Conservation (phyloP, 2,329 filamentous ascomycete species). For the Colletotrichum theobromicola region DNA sequence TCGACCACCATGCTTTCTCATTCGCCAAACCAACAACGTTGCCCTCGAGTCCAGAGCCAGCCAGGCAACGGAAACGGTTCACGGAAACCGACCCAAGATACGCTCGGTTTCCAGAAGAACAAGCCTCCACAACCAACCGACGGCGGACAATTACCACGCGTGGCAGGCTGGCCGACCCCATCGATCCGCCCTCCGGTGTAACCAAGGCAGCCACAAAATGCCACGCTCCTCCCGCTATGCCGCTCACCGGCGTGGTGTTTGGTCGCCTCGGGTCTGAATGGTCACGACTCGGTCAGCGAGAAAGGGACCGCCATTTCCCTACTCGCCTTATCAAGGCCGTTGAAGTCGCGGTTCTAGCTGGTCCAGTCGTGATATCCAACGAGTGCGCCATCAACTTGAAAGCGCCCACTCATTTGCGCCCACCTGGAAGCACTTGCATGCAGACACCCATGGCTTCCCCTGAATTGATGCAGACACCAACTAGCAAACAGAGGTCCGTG, state of each 20-base stretch:
- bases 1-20: neutral
- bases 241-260: neutral
- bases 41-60: neutral
- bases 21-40: neutral
- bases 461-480: conserved; percentile 11
- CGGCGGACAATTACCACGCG: neutral
- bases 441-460: conserved; percentile 13
- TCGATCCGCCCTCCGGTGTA: neutral
- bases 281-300: neutral
- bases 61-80: neutral
- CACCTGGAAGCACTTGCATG: conserved; percentile 10
- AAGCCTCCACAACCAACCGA: neutral
- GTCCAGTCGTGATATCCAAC: neutral
- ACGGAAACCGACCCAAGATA: neutral
- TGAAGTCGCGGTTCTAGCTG: neutral
- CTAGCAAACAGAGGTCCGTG: conserved; percentile 3
- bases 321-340: neutral
- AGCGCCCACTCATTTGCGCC: conserved; percentile 5
- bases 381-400: neutral
- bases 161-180: neutral
- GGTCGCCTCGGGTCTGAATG: neutral
- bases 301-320: neutral
- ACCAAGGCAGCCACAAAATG: neutral
- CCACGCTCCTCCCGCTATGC: neutral
- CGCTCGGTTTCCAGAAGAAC: neutral